Conservation (phyloP, 805 yeast genomes). For the Yamadazyma kitorensis region DNA sequence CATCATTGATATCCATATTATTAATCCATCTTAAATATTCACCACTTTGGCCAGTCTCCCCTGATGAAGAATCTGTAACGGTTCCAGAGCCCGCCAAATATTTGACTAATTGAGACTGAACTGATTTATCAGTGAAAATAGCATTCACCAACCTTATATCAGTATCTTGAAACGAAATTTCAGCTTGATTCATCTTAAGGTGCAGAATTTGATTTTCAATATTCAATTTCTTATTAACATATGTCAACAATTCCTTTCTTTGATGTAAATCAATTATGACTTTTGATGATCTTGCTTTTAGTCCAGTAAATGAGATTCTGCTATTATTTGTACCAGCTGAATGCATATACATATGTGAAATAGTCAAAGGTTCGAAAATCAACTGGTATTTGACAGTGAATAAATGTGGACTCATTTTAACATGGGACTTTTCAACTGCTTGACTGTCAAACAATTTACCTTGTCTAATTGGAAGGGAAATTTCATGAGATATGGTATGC, state of each 20-base stretch:
- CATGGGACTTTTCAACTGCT: slow-evolving; percentile 19
- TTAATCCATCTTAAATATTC: slow-evolving; percentile 21
- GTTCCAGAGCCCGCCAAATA: slow-evolving; percentile 6
- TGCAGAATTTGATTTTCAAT: slow-evolving; percentile 41
- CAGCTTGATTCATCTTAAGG: slow-evolving; percentile 63
- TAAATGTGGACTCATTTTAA: slow-evolving; percentile 38
- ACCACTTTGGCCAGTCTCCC: slow-evolving; percentile 7
- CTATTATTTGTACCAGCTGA: slow-evolving; percentile 20
- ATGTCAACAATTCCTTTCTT: slow-evolving; percentile 32
- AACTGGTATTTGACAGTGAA: slow-evolving; percentile 41
- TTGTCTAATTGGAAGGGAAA: slow-evolving; percentile 34
- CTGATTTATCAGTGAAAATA: slow-evolving; percentile 53
- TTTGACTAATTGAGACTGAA: slow-evolving; percentile 18
- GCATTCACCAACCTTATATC: slow-evolving; percentile 70
- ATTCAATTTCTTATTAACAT: slow-evolving; percentile 36
- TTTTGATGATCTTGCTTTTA: slow-evolving; percentile 32
- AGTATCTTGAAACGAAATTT: slow-evolving; percentile 63
- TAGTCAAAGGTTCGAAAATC: slow-evolving; percentile 36
- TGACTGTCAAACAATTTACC: slow-evolving; percentile 30
- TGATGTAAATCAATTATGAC: slow-evolving; percentile 41
- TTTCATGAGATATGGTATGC: slow-evolving; percentile 30
- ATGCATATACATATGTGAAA: slow-evolving; percentile 36
- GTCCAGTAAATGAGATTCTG: slow-evolving; percentile 34
- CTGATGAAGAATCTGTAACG: slow-evolving; percentile 11
- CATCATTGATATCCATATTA: slow-evolving; percentile 23